Evolutionary conservation across 2,329 filamentous ascomycete species (phyloP).

Genomic region (Hymenoscyphus salicellus): DNA sequence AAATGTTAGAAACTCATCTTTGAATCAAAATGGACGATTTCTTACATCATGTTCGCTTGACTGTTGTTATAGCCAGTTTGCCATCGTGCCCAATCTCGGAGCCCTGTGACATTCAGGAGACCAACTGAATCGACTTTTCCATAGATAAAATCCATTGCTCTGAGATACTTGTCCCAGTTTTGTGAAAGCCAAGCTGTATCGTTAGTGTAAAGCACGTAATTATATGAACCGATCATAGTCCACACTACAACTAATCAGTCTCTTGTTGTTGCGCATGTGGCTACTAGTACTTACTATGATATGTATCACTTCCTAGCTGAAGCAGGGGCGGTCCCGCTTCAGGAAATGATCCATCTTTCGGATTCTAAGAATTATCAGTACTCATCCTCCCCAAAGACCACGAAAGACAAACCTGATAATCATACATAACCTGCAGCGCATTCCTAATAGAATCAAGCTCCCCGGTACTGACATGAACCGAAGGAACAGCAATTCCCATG

Average conservation of each 20-base stretch:
- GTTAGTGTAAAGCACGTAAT: constrained; percentile 56
- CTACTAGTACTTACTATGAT: constrained; percentile 41
- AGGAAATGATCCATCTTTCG: constrained; percentile 26
- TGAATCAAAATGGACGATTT: not conserved
- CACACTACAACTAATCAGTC: constrained; percentile 38
- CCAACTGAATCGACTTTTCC: constrained; percentile 41
- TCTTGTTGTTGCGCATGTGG: no score
- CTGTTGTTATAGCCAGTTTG: constrained; percentile 29
- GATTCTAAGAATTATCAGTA: constrained; percentile 15
- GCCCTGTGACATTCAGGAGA: constrained; percentile 29
- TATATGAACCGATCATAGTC: constrained; percentile 57
- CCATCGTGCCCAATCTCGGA: constrained; percentile 32
- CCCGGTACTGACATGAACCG: constrained; percentile 50
- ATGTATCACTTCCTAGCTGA: constrained; percentile 45
- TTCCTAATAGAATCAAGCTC: constrained; percentile 50
- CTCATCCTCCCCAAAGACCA: constrained; percentile 16
- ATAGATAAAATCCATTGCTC: constrained; percentile 46
- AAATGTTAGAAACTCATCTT: constrained; percentile 2
- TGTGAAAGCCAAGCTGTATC: constrained; percentile 47
- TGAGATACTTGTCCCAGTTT: constrained; percentile 50
- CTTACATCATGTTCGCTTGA: constrained; percentile 32
- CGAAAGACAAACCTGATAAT: constrained; percentile 45
- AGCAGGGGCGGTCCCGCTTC: constrained; percentile 29
- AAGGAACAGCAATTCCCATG: constrained; percentile 54
- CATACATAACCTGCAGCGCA: constrained; percentile 37